Conservation (phyloP, 2,329 filamentous ascomycete species). For the Cercospora citrullina region DNA sequence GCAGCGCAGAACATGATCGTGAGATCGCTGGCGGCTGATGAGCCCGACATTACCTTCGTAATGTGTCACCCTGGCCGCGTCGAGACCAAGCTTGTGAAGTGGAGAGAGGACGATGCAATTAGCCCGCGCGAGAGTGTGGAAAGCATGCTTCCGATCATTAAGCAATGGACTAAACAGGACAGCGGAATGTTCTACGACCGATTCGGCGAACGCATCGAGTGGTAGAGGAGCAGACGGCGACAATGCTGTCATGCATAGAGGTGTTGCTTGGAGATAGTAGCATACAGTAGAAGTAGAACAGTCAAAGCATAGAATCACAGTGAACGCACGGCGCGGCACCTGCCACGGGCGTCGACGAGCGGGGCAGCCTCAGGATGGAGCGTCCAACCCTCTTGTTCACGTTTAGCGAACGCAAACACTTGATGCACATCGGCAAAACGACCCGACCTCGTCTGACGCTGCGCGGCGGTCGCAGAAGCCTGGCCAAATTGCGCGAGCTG, state of each 20-base stretch:
- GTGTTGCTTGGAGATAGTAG: background rate
- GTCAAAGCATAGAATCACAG: background rate
- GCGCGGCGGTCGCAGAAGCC: background rate
- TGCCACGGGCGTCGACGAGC: background rate
- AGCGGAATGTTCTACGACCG: constrained; percentile 48
- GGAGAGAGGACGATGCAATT: constrained; percentile 50
- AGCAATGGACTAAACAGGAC: constrained; percentile 34
- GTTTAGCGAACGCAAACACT: background rate
- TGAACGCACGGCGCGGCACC: background rate
- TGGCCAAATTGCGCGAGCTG: background rate
- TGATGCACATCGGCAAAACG: background rate
- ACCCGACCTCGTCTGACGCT: background rate
- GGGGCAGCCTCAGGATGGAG: background rate
- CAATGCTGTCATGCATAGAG: background rate
- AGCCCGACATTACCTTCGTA: constrained; percentile 45
- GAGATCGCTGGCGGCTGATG: constrained; percentile 47
- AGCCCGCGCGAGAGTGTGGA: constrained; percentile 44
- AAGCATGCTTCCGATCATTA: constrained; percentile 43
- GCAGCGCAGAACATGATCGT: constrained; percentile 51
- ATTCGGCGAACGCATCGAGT: constrained; percentile 46
- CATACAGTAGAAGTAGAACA: background rate
- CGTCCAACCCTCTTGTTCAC: background rate
- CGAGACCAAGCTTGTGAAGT: constrained; percentile 47
- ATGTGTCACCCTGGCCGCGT: constrained; percentile 50
- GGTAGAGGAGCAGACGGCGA: constrained; percentile 36